Percentiles rank a stretch among this genome's conserved stretches.
phyloP scores from a whole-genome alignment of 768 basidiomycete species.

The Termitomyces heimii region DNA sequence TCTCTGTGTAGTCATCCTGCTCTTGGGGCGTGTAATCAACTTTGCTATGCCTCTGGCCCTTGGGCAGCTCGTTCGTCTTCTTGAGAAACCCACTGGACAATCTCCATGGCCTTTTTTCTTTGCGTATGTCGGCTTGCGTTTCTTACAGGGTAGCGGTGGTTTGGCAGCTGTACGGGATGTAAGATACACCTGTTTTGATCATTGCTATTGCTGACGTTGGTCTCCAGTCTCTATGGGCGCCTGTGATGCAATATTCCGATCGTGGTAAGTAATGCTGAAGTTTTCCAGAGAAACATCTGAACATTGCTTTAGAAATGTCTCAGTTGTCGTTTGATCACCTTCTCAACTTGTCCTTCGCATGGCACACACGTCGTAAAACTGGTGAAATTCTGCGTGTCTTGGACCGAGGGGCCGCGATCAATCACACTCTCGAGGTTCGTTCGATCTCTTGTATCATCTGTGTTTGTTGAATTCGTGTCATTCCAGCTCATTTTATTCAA shows the following conservation, averaged over 20 bases:
- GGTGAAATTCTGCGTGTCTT: slow-evolving; percentile 82
- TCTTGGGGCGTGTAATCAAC: slow-evolving; percentile 75
- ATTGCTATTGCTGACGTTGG: not conserved
- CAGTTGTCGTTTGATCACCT: slow-evolving; percentile 82
- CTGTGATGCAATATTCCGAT: slow-evolving; percentile 88
- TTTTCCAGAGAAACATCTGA: not conserved
- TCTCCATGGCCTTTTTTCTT: slow-evolving; percentile 70
- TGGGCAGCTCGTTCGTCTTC: slow-evolving; percentile 53
- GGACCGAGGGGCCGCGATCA: slow-evolving; percentile 82
- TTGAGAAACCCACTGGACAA: slow-evolving; percentile 38
- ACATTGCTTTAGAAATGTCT: slow-evolving; percentile 61
- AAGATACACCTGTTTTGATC: slow-evolving; percentile 12
- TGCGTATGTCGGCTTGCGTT: slow-evolving; percentile 62
- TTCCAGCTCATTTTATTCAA: slow-evolving; percentile 73
- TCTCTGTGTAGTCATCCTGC: slow-evolving; percentile 63
- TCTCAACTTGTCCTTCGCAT: slow-evolving; percentile 79
- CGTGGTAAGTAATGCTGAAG: slow-evolving; percentile 31
- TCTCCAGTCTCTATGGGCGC: slow-evolving; percentile 66
- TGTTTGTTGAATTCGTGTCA: slow-evolving; percentile 1
- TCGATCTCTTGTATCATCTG: not conserved
- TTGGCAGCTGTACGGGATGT: slow-evolving; percentile 62
- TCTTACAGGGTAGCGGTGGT: slow-evolving; percentile 74
- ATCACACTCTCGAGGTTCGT: slow-evolving; percentile 65
- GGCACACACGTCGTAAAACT: slow-evolving; percentile 78
- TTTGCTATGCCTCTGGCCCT: slow-evolving; percentile 65